phyloP scores from a whole-genome alignment of 73 alveolate genomes.

The Stentor coeruleus region DNA sequence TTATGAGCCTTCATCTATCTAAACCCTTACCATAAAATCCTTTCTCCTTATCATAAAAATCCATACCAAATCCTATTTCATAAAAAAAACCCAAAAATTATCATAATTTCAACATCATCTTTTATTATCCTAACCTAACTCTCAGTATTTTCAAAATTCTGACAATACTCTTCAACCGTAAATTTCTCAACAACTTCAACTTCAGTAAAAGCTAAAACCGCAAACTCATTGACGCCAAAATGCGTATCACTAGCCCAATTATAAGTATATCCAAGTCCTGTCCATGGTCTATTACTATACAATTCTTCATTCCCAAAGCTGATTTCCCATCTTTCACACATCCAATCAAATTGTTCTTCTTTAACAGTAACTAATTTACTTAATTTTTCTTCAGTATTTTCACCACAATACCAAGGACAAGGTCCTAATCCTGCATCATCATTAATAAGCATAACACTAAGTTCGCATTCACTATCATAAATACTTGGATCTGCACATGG shows the following conservation, averaged over 20 bases:
- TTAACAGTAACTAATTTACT: not conserved
- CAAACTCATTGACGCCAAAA: constrained; percentile 6
- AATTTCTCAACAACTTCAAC: not conserved
- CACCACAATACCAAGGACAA: not conserved
- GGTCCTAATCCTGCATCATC: not conserved
- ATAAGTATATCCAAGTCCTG: constrained; percentile 5
- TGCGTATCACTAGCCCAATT: not conserved
- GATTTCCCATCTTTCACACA: not conserved
- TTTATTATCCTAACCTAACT: too few relatives aligned
- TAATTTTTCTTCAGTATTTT: not conserved
- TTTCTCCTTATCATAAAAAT: too few relatives aligned
- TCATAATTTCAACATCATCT: too few relatives aligned
- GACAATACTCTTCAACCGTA: not conserved
- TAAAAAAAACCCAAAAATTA: too few relatives aligned
- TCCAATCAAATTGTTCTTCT: not conserved
- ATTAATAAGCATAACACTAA: not conserved
- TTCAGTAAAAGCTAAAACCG: not conserved
- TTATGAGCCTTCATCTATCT: too few relatives aligned
- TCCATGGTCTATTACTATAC: not conserved
- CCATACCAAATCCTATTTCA: too few relatives aligned
- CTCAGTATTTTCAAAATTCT: not conserved
- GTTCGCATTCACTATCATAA: not conserved
- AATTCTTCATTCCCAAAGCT: not conserved
- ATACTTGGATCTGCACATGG: not conserved
- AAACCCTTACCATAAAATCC: too few relatives aligned